Evolutionary conservation across 805 yeast species (phyloP), one percentile per base, ranked within the genome.

Genomic region (Sugiyamaella qingdaonensis): DNA sequence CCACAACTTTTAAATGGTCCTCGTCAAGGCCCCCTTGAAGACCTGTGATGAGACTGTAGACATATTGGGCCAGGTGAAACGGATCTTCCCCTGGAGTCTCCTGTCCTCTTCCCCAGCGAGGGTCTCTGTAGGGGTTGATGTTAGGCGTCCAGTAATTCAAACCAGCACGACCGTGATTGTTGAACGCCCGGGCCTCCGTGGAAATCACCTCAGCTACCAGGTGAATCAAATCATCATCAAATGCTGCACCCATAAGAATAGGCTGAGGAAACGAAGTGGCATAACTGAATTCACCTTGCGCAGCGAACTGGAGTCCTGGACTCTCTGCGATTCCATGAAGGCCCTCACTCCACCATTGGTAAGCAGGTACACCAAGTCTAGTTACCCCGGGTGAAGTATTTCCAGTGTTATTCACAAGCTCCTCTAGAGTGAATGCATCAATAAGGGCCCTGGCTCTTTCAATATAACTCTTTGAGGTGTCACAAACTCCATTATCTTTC

Each of bases 101-200:
- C 42, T 54, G 57, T 11, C 54, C 54, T 14, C 57, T 48, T n/a
- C 57, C 57, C 57, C 57, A 54, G 2, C 51, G 35, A 8, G 57
- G 54, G 29, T 52, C 52, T 42, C 43, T 27, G 46, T 19, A 51
- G 11, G 54, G 52, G 33, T 54, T 54, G 49, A 54, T 54, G 45
- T 54, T 54, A 2, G 57, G 57, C 21, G 57, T 13, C 52, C 52
- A 54, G 14, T n/a, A 21, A 19, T 54, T 46, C 11, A 54, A 32
- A 10, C 57, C 57, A 11, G 37, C 37, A n/a, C 44, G 35, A 8
- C 49, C 51, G 4, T 21, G 44, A 39, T 54, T 54, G 45, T 44
- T 51, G 46, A 54, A 54, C 2, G 57, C 57, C 4, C 57, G 41
- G 10, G 35, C 54, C 42, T 54, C 52, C 11, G 51, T 54, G 8